Base-by-base conservation (phyloP, 1,139 yeast genomes). In the Casaregolazyma lundiana region DNA sequence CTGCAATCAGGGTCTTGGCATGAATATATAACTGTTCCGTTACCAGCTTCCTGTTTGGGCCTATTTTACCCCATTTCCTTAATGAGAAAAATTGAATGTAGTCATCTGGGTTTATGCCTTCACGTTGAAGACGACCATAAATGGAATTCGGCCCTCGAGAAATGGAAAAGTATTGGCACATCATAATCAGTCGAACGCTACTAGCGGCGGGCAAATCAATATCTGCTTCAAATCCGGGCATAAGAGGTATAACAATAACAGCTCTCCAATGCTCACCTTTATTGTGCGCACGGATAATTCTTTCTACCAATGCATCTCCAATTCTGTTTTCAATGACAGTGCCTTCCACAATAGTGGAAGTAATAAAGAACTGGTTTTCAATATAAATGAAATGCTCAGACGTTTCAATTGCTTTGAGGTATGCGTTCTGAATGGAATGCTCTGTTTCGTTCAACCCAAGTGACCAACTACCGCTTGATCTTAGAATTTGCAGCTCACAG, bases 201-300 rank as follows among this genome's bases (percentile, higher is more conserved):
- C 96, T 84, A 4, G 97, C 98, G 56, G 89, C 97, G 5, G 95
- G 86, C 54, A 86, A 80, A 63, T 92, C 97, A 30, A 94, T 95
- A 56, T 89, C 88, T 15, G 96, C 83, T 60, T 87, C 95, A 64
- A 94, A 94, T 0, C 98, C 99, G 1, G 99, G 99, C 95, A 92
- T 88, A 56, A 94, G 72, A 2, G 99, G 99, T 51, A 94, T 88
- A 4, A 92, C 77, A 51, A 92, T 82, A 16, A 89, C 77, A 1
- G 97, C 97, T 55, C 82, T 82, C 99, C 99, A 94, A 20, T 71
- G 66, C 46, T 81, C 84, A 3, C 81, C 80, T 52, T 84, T 86
- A 50, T 77, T 76, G 60, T 86, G 84, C 0, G 98, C 98, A 43
- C 89, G 76, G 26, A 89, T 84, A 47, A 92, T 89, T 60, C 99